phyloP scores from a whole-genome alignment of 129 eudicot species.

The Artemisia argyi region DNA sequence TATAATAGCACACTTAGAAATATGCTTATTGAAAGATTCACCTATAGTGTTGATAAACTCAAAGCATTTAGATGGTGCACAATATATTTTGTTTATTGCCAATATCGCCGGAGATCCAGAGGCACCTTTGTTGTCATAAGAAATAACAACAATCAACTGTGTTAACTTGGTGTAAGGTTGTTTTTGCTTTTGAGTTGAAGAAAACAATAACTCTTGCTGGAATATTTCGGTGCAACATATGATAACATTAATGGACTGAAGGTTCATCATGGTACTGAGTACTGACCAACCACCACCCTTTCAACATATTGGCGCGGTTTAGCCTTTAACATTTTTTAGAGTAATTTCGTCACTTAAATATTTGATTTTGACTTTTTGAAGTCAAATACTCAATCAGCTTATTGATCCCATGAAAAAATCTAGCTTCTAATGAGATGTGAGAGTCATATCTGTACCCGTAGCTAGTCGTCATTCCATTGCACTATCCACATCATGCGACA shows the following conservation, averaged over 20 bases:
- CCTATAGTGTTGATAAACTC: constrained; percentile 37
- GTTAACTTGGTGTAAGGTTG: constrained; percentile 7
- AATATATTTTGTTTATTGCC: constrained; percentile 82
- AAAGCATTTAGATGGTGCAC: constrained; percentile 48
- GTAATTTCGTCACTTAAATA: constrained; percentile 57
- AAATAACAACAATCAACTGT: background rate
- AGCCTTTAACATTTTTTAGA: constrained; percentile 36
- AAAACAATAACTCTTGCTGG: too few species aligned
- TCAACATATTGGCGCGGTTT: too few species aligned
- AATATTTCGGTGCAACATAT: too few species aligned
- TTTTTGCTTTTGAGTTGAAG: too few species aligned
- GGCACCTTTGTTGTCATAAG: constrained; percentile 36
- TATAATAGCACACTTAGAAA: constrained; percentile 80
- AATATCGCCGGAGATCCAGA: constrained; percentile 66
- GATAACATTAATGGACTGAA: background rate
- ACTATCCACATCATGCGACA: constrained; percentile 66
- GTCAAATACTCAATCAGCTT: background rate
- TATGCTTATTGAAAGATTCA: constrained; percentile 41
- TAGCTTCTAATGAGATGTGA: background rate
- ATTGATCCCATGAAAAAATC: background rate
- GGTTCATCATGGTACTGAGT: too few species aligned
- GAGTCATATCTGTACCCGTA: constrained; percentile 79
- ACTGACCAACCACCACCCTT: too few species aligned
- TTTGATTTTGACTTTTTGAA: constrained; percentile 10
- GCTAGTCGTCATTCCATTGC: constrained; percentile 90